Conservation (phyloP, 768 basidiomycete genomes). For the Russula emetica region DNA sequence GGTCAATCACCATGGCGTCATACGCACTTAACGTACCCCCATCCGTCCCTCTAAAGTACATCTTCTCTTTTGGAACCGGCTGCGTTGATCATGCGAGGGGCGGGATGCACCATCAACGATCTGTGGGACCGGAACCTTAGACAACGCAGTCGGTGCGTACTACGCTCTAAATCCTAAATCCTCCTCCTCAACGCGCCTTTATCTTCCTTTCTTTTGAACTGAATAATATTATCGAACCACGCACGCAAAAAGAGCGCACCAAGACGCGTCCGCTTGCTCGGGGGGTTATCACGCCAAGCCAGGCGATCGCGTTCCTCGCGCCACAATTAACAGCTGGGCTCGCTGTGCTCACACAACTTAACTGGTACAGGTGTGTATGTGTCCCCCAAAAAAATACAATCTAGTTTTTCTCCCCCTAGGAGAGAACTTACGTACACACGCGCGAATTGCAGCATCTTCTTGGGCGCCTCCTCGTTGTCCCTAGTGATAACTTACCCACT, state of each 20-base stretch:
- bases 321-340: slow-evolving; percentile 78
- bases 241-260: slow-evolving; percentile 60
- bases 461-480: slow-evolving; percentile 88
- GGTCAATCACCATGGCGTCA: slow-evolving; percentile 97
- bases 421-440: neutral
- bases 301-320: slow-evolving; percentile 79
- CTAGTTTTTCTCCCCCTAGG: too few relatives aligned
- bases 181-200: neutral
- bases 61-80: slow-evolving; percentile 81
- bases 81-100: slow-evolving; percentile 95
- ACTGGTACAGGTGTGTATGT: slow-evolving; percentile 80
- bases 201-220: neutral
- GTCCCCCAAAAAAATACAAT: too few relatives aligned
- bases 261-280: slow-evolving; percentile 81
- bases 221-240: neutral
- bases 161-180: too few relatives aligned
- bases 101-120: slow-evolving; percentile 98
- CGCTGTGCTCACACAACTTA: slow-evolving; percentile 82
- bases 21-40: slow-evolving; percentile 69
- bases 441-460: slow-evolving; percentile 57
- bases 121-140: slow-evolving; percentile 96
- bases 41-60: slow-evolving; percentile 66
- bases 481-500: slow-evolving; percentile 88
- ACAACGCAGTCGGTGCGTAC: slow-evolving; percentile 80
- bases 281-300: slow-evolving; percentile 69